phyloP scores from a whole-genome alignment of 345 rosid species.

The Abelmoschus esculentus region DNA sequence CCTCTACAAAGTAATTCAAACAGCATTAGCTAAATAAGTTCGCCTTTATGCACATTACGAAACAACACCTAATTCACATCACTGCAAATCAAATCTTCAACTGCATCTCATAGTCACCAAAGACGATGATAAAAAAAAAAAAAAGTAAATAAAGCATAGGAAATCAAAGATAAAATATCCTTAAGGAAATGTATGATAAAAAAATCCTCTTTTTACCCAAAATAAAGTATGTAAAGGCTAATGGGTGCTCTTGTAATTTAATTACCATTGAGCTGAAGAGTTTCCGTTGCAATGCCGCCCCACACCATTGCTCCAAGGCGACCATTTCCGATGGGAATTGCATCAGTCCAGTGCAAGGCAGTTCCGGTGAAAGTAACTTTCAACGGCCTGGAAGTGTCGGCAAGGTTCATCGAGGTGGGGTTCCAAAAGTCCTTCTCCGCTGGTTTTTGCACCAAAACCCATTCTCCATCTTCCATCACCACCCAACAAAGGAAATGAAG shows the following conservation, averaged over 20 bases:
- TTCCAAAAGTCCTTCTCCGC: conserved; percentile 46
- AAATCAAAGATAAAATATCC: no score
- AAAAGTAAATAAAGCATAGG: no score
- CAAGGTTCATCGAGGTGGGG: conserved; percentile 23
- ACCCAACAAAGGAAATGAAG: neutral
- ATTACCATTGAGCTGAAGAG: conserved; percentile 72
- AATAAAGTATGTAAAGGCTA: neutral
- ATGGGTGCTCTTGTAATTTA: neutral
- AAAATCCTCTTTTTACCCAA: neutral
- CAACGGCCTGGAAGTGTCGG: conserved; percentile 37
- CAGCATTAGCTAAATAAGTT: neutral
- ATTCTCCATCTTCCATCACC: conserved; percentile 21
- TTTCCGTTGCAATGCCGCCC: conserved; percentile 75
- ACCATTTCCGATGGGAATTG: conserved; percentile 85
- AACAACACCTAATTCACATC: neutral
- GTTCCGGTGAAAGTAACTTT: conserved; percentile 61
- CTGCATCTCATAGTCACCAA: no score
- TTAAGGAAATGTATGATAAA: no score
- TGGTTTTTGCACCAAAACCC: conserved; percentile 44
- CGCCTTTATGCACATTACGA: neutral
- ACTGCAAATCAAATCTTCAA: neutral
- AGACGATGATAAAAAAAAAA: no score
- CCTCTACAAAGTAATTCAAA: conserved; percentile 41
- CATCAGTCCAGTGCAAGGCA: conserved; percentile 75
- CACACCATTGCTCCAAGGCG: conserved; percentile 90